Base-by-base conservation (phyloP, 768 basidiomycete species). In the Tylopilus sp. region DNA sequence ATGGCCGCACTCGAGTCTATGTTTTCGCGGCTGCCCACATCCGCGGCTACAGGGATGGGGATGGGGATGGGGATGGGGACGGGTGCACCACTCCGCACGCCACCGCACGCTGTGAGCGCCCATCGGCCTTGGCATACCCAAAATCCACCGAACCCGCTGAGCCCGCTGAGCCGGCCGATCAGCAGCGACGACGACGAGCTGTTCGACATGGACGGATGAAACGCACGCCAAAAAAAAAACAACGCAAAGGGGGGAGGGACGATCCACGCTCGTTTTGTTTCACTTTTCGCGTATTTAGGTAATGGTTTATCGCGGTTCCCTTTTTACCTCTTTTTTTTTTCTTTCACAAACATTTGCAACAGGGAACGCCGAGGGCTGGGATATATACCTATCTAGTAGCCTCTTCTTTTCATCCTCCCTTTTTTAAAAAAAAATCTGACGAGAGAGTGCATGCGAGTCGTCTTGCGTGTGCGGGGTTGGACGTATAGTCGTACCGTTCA, bases 151-250 rank as follows among this genome's bases (percentile, higher is more conserved):
- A 86, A 64, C 43, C 71, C 77, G 39, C 64, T 78, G 59, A 86
- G 85, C 62, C 85, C 85, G 47, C 69, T 86, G 50, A 80, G 82
- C 59, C 72, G 79, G 48, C 82, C 84, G 4, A 80, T 76, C n/a
- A 73, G 73, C n/a, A 73, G 73, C 30, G 80, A 75, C 51, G 76
- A 86, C 53, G 85, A 86, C 63, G 86, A 85, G 61, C 66, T 89
- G 63, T 90, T 90, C 65, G 75, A 74, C 60, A 83, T 88, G 82
- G 86, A 88, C 56, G 73, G 73, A 47, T 77, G 62, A 70, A 28
- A 6, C n/a, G n/a, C n/a, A 15, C 12, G 12, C 15, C 26, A 40
- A 31, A 30, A 25, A 28, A 20, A 28, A 47, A 13, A 31, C 11
- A 13, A 23, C 33, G 9, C 46, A 50, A 51, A 53, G 48, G 36